These are phyloP conservation scores for Calonectria honghensis DNA, from an alignment of 2,329 filamentous ascomycete genomes.

Conservation along the genomic window DNA sequence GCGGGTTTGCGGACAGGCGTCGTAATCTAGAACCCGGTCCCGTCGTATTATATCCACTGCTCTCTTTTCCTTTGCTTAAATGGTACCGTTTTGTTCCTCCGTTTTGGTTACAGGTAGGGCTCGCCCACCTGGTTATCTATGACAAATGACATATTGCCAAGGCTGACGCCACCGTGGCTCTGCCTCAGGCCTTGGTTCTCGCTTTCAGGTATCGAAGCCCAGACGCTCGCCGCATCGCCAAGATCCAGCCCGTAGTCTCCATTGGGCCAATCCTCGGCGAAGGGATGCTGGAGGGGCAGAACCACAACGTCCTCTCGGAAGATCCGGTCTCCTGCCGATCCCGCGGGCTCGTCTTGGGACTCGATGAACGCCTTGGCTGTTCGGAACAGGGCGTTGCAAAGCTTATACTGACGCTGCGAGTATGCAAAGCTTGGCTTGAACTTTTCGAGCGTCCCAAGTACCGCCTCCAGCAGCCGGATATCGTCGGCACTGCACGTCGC, in stretches of 20 bases:
- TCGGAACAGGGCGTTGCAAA: constrained; percentile 3
- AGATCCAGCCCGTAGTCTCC: background rate
- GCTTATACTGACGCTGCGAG: constrained; percentile 9
- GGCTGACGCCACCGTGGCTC: background rate
- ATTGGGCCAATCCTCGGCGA: background rate
- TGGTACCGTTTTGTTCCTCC: background rate
- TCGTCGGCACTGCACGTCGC: background rate
- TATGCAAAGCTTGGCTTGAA: background rate
- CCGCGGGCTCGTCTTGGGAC: too few relatives aligned
- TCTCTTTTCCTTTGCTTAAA: background rate
- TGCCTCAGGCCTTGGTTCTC: background rate
- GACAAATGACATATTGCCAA: background rate
- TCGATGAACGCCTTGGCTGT: constrained; percentile 1
- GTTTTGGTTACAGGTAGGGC: background rate
- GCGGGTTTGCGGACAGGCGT: background rate
- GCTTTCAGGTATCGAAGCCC: background rate
- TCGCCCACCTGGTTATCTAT: constrained; percentile 6
- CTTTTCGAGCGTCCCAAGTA: background rate
- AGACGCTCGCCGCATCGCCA: background rate
- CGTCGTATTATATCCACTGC: background rate
- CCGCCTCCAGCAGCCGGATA: background rate
- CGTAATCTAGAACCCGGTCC: background rate
- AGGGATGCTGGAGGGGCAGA: background rate
- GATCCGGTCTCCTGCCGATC: background rate
- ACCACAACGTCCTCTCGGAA: background rate